phyloP scores from a whole-genome alignment of 306 rosid genomes.

The Ormosia emarginata region DNA sequence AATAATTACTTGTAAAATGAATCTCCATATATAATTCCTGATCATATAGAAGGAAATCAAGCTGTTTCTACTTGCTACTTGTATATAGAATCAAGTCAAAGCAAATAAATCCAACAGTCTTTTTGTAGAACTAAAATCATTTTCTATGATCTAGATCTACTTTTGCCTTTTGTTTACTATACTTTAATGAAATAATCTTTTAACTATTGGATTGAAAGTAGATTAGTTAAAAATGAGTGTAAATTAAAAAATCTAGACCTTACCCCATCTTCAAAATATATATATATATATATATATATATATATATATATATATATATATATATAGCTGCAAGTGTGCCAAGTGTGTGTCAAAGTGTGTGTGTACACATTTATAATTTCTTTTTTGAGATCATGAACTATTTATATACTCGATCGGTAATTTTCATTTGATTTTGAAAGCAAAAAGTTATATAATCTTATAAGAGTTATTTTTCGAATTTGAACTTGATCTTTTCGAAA shows the following conservation, averaged over 20 bases:
- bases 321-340: too few relatives aligned
- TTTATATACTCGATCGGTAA: too few relatives aligned
- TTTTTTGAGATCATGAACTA: too few relatives aligned
- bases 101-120: background rate
- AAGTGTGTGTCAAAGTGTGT: too few relatives aligned
- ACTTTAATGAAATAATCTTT: background rate
- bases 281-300: too few relatives aligned
- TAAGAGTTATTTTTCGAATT: too few relatives aligned
- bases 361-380: too few relatives aligned
- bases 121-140: background rate
- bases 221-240: too few relatives aligned
- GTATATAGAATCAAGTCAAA: background rate
- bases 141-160: conserved; percentile 12
- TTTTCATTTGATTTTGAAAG: too few relatives aligned
- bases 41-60: background rate
- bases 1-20: conserved; percentile 93
- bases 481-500: too few relatives aligned
- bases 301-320: too few relatives aligned
- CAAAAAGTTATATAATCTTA: too few relatives aligned
- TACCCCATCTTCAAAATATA: background rate
- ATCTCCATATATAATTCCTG: conserved; percentile 87
- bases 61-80: background rate
- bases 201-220: background rate
- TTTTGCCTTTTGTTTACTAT: background rate
- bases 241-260: background rate